Conservation (phyloP, 1,139 yeast genomes). For the Lizanozyma gosingica region DNA sequence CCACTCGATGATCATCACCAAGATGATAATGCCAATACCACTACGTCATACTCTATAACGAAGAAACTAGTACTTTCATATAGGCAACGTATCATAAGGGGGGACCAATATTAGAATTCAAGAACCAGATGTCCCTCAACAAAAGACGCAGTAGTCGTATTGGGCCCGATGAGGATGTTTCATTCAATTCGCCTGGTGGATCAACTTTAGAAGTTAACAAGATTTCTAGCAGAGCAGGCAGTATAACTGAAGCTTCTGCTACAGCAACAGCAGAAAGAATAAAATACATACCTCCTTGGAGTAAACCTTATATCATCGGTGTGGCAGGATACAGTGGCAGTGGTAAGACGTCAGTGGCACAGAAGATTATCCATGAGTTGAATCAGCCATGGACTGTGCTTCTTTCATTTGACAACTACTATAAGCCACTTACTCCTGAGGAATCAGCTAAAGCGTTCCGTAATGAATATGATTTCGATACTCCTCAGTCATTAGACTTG, state of each 20-base stretch:
- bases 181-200: neutral
- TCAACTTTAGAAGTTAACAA: neutral
- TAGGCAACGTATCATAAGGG: too few species aligned
- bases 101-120: too few species aligned
- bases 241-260: neutral
- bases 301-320: constrained; percentile 89
- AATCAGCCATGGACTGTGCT: constrained; percentile 96
- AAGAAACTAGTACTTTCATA: too few species aligned
- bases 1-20: neutral
- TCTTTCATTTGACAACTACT: constrained; percentile 84
- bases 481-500: constrained; percentile 73
- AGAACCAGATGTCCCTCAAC: too few species aligned
- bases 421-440: constrained; percentile 58
- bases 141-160: neutral
- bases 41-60: too few species aligned
- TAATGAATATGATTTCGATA: constrained; percentile 73
- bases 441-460: constrained; percentile 54
- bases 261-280: neutral
- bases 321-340: constrained; percentile 94
- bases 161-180: neutral
- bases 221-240: neutral
- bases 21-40: neutral
- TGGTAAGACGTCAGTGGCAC: constrained; percentile 91
- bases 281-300: constrained; percentile 83
- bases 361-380: constrained; percentile 67